phyloP scores from a whole-genome alignment of 2,329 filamentous ascomycete species.

The Meredithiella fracta region DNA sequence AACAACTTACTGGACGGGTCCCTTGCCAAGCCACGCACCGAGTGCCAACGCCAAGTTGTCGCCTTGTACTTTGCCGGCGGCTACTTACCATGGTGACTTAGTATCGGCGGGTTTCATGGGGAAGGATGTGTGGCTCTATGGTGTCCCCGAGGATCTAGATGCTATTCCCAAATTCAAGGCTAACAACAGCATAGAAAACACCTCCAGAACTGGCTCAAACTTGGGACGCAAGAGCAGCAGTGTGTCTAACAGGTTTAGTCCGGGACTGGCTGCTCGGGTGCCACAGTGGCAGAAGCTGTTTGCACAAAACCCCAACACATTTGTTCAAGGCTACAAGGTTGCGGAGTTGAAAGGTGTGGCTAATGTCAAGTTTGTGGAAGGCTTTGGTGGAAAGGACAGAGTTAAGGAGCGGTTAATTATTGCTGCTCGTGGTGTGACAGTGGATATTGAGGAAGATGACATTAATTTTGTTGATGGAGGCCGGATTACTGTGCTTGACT shows the following conservation, averaged over 20 bases:
- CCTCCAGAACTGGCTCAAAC: conserved; percentile 11
- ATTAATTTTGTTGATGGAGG: conserved; percentile 66
- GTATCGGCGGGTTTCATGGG: conserved; percentile 58
- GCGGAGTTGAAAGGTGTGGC: conserved; percentile 49
- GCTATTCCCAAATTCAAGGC: conserved; percentile 32
- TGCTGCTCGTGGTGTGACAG: conserved; percentile 52
- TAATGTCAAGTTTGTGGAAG: conserved; percentile 55
- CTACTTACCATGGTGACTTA: conserved; percentile 53
- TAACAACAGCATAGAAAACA: conserved; percentile 17
- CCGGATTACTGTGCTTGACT: conserved; percentile 56
- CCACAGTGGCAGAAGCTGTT: conserved; percentile 55
- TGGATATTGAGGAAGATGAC: conserved; percentile 50
- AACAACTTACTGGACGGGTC: conserved; percentile 64
- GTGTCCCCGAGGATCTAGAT: conserved; percentile 57
- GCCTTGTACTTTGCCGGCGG: conserved; percentile 52
- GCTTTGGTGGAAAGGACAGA: conserved; percentile 28
- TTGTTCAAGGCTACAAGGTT: conserved; percentile 51
- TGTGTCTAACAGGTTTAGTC: conserved; percentile 17
- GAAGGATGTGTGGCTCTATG: conserved; percentile 63
- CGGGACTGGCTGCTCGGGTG: conserved; percentile 23
- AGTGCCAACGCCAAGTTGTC: conserved; percentile 41
- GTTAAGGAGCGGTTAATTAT: conserved; percentile 46
- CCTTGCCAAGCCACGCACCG: conserved; percentile 27
- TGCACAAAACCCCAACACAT: conserved; percentile 52
- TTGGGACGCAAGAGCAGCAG: conserved; percentile 23